Percentiles rank a stretch among this genome's conserved stretches.
These are phyloP conservation scores for Avicennia marina DNA, from an alignment of 257 asterid species.

Conservation along the genomic window DNA sequence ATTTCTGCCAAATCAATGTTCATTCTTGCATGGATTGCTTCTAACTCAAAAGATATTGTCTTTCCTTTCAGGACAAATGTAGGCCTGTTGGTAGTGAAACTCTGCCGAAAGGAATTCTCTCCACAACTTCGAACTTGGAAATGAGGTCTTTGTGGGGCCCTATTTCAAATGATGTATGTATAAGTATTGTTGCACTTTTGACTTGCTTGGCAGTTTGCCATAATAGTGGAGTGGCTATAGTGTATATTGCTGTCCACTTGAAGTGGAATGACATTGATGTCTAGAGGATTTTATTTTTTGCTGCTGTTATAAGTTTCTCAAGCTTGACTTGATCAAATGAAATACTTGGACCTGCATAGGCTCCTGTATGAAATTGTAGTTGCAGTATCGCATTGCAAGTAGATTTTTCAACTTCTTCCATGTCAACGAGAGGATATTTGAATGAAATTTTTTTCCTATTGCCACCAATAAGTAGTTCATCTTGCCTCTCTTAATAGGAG, in stretches of 20 bases:
- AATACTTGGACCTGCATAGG: no score
- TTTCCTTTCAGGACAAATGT: conserved; percentile 44
- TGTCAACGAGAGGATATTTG: no score
- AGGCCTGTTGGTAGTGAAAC: conserved; percentile 55
- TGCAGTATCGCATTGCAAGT: no score
- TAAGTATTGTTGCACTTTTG: background rate
- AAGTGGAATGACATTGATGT: no score
- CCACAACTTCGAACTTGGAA: conserved; percentile 60
- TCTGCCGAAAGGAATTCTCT: conserved; percentile 69
- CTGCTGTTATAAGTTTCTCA: no score
- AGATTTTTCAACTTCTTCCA: no score
- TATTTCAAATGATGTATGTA: conserved; percentile 31
- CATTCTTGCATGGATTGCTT: background rate
- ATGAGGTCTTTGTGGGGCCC: conserved; percentile 63
- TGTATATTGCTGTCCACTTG: background rate
- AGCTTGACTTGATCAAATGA: no score
- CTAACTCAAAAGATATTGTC: background rate
- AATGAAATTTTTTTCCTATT: no score
- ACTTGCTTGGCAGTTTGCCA: background rate
- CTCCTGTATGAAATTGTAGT: no score
- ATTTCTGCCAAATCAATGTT: background rate
- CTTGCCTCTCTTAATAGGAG: background rate
- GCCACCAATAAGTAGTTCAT: no score
- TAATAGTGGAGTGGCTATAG: no score
- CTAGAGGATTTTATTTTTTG: no score